Evolutionary conservation across 2,329 filamentous ascomycete genomes (phyloP), one percentile per base, ranked within the genome.

Genomic region (Trichoderma sp.): DNA sequence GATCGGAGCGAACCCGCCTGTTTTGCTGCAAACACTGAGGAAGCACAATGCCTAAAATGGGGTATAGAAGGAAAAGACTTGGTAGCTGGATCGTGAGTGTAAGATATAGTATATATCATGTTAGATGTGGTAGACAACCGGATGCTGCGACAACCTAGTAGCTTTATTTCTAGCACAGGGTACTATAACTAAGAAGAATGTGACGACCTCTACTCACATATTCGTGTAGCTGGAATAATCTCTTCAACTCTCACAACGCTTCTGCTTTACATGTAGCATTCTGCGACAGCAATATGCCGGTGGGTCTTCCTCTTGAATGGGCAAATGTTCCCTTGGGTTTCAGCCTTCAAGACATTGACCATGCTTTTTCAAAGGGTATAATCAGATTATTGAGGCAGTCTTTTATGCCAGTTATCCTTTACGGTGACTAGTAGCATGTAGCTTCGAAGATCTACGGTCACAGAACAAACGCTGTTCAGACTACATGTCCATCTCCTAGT

Each of bases 1-100:
- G 73, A 89, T 95, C 47, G 94, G 95, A 74, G 93, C 94, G 77
- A 93, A 94, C 84, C 91, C 91, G n/a, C 80, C 82, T 63, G 90
- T 87, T n/a, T 83, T 97, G 72, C 26, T 73, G 51, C 68, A 73
- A 63, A 70, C 69, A 6, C 26, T 77, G 71, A 73, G 57, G 70
- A 73, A 71, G 57, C 60, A 75, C 60, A 70, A 72, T 32, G 60
- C 53, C 12, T 72, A 71, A 11, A 15, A 4, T n/a, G 3, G 9
- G n/a, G 4, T 18, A 26, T n/a, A 26, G 5, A 14, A 18, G 12
- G 18, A 1, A 14, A 57, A n/a, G 4, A 21, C 8, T 18, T 3
- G 2, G 15, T 21, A 6, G 21, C 8, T 7, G 7, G 21, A 6
- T 56, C 7, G 24, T 6, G 51, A 9, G 15, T 67, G 64, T 67